Percentiles rank a stretch among this genome's conserved stretches.
These are phyloP conservation scores for Volvariella surrecta DNA, from an alignment of 1,284 basidiomycete genomes.

Conservation along the genomic window DNA sequence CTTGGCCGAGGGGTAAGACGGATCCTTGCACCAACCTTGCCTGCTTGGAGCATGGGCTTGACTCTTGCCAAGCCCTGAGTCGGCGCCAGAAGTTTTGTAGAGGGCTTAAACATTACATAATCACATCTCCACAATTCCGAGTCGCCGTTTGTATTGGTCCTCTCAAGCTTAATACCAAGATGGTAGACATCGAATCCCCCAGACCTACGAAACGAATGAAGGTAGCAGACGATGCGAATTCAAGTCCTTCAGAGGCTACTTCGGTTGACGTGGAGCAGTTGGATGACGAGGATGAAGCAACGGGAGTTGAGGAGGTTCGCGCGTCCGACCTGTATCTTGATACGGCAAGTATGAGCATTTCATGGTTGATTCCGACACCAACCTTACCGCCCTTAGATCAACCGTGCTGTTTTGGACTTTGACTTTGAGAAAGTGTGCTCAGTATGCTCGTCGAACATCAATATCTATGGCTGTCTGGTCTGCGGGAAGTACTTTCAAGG, in stretches of 20 bases:
- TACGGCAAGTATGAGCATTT: conserved; percentile 53
- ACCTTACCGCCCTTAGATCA: conserved; percentile 50
- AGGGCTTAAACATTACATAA: too few relatives aligned
- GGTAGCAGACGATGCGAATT: conserved; percentile 8
- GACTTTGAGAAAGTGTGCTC: conserved; percentile 99
- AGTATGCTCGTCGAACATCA: conserved; percentile 92
- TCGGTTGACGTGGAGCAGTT: conserved; percentile 15
- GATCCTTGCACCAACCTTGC: too few relatives aligned
- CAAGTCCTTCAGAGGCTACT: conserved; percentile 12
- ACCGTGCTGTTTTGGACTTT: conserved; percentile 87
- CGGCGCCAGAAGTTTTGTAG: too few relatives aligned
- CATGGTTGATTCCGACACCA: conserved; percentile 4
- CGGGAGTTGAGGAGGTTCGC: conserved; percentile 32
- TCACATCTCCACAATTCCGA: too few relatives aligned
- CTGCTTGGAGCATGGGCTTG: too few relatives aligned
- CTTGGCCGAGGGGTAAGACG: too few relatives aligned
- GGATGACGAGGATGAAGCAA: conserved; percentile 43
- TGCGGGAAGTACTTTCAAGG: conserved; percentile 99
- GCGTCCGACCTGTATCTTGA: conserved; percentile 92
- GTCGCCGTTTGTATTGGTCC: too few relatives aligned
- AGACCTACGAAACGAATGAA: conserved; percentile 6
- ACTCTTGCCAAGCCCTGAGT: too few relatives aligned
- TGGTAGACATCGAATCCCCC: conserved; percentile 1
- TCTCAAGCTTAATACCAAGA: neutral
- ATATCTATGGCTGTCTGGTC: conserved; percentile 96